Conservation (phyloP, 116 monocot genomes). For the Posidonia oceanica region DNA sequence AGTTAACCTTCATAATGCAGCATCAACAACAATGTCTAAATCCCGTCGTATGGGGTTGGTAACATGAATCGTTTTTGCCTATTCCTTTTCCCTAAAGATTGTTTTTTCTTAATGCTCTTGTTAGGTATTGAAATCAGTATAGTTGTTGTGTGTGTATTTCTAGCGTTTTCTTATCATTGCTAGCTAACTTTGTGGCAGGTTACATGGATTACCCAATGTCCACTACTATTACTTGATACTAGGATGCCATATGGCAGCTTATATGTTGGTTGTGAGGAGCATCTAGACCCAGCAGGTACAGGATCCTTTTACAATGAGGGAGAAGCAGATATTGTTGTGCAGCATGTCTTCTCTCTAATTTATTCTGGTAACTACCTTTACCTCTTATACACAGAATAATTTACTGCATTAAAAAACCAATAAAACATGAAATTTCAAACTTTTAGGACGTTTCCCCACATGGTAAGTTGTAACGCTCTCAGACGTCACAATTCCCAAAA, state of each 20-base stretch:
- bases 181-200: slow-evolving; percentile 25
- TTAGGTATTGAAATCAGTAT: too few species aligned
- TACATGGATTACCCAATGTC: slow-evolving; percentile 72
- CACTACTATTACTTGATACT: slow-evolving; percentile 89
- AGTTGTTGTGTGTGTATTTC: too few species aligned
- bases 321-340: slow-evolving; percentile 89
- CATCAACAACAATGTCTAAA: too few species aligned
- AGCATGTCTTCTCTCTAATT: slow-evolving; percentile 78
- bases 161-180: not conserved
- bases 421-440: not conserved
- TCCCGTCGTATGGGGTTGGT: too few species aligned
- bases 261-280: slow-evolving; percentile 84
- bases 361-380: slow-evolving; percentile 48
- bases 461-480: too few species aligned
- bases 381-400: not conserved
- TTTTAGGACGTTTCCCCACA: too few species aligned
- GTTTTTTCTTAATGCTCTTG: too few species aligned
- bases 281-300: slow-evolving; percentile 87
- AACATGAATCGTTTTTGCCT: too few species aligned
- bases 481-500: too few species aligned
- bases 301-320: slow-evolving; percentile 96
- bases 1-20: too few species aligned
- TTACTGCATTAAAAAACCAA: not conserved
- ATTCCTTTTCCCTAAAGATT: too few species aligned
- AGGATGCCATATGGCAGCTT: slow-evolving; percentile 86